phyloP scores from a whole-genome alignment of 352 stramenopile species.

The Phytophthora pistaciae region DNA sequence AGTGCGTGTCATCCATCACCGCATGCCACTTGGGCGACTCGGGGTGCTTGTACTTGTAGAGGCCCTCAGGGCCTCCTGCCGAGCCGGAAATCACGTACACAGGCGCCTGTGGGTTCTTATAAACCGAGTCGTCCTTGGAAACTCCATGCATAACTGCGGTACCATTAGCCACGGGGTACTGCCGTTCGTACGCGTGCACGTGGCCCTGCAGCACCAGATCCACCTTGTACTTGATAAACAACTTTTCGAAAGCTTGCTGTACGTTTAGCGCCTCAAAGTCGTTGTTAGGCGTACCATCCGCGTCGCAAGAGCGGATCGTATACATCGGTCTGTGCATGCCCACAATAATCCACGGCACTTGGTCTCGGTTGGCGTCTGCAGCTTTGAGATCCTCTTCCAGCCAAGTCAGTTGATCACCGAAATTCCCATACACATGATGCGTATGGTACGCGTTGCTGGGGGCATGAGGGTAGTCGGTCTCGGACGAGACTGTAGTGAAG shows the following conservation, averaged over 20 bases:
- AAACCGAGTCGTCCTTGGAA: constrained; percentile 39
- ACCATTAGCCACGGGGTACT: constrained; percentile 45
- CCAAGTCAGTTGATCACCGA: constrained; percentile 59
- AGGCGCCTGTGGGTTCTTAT: constrained; percentile 53
- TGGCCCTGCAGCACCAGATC: constrained; percentile 60
- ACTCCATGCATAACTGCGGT: constrained; percentile 45
- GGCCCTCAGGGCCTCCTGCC: constrained; percentile 41
- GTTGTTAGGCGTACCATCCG: constrained; percentile 18
- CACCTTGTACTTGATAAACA: constrained; percentile 71
- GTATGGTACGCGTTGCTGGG: constrained; percentile 44
- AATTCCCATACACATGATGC: constrained; percentile 34
- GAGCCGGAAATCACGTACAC: constrained; percentile 60
- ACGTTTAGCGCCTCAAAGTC: constrained; percentile 32
- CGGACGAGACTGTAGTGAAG: constrained; percentile 73
- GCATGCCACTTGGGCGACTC: constrained; percentile 35
- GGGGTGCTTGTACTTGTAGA: constrained; percentile 27
- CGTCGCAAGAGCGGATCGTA: constrained; percentile 39
- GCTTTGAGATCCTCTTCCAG: constrained; percentile 57
- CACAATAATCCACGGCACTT: constrained; percentile 62
- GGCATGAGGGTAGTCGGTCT: constrained; percentile 59
- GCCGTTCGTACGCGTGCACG: constrained; percentile 61
- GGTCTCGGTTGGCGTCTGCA: constrained; percentile 48
- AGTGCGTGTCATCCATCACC: constrained; percentile 38
- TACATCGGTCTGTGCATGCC: constrained; percentile 66
- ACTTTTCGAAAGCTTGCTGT: constrained; percentile 58